A percentile compares a stretch with the other conserved stretches of the same genome.
Evolutionary conservation across 345 rosid species (phyloP).

Genomic region (Ailanthus altissimus): DNA sequence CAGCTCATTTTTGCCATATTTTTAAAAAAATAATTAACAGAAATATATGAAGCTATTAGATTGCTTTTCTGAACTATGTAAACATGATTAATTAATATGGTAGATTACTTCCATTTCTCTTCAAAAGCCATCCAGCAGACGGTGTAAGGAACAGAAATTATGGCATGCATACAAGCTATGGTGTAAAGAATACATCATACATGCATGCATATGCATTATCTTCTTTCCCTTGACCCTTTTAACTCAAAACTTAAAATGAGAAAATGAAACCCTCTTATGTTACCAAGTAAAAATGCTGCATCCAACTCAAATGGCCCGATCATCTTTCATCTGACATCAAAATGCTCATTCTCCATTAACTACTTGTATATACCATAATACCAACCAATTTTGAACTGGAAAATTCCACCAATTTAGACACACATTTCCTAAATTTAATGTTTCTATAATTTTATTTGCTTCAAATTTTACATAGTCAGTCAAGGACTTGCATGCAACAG

Average conservation of each 20-base stretch:
- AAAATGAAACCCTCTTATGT: background rate
- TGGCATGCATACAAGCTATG: background rate
- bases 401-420: background rate
- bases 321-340: background rate
- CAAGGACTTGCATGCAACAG: background rate
- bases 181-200: background rate
- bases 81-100: background rate
- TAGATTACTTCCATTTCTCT: background rate
- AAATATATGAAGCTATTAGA: background rate
- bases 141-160: background rate
- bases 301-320: background rate
- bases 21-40: background rate
- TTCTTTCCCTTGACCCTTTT: background rate
- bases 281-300: background rate
- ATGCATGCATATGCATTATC: background rate
- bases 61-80: background rate
- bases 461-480: background rate
- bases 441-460: background rate
- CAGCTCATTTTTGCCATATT: background rate
- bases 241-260: background rate
- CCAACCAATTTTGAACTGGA: background rate
- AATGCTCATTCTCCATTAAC: background rate
- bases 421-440: slow-evolving; percentile 4
- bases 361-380: background rate
- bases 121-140: background rate